Evolutionary conservation across 192 early-diverging fungal species (phyloP), one percentile per base, ranked within the genome.

Genomic region (Backusella parvicylindrica): DNA sequence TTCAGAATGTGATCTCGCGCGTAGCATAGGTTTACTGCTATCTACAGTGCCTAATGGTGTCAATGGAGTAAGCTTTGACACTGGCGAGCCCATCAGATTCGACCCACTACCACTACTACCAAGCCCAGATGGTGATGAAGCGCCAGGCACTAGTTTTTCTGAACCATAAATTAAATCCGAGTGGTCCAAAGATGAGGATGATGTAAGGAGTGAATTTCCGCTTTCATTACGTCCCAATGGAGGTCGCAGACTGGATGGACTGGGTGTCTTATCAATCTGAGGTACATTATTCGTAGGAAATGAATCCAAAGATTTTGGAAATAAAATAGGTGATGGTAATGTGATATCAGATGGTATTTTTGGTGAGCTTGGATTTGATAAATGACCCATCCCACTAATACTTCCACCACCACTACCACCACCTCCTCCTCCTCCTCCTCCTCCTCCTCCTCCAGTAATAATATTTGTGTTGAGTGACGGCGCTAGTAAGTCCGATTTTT

Each of bases 1-100:
- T 13, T 78, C 77, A 26, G 77, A 78, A 13, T 73, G 56, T 6
- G 77, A 78, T 13, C 77, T 38, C 16, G 77, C 49, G n/a, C 77
- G 63, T 13, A 71, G 53, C 77, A 78, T 78, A 8, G 64, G 35
- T 3, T 68, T 40, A 40, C 23, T 47, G 49, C 26, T 5, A 50
- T 75, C 74, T 15, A 21, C 41, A 50, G 74, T 68, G 6, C 31
- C 64, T 15, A 66, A 15, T 8, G 65, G 65, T 36, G 64, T 47
- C 23, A 37, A 21, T 21, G 74, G 74, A 6, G 74, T 41, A 2
- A 75, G 36, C 18, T 75, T 75, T 23, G 73, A 38, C 21, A 67
- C 64, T 2, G 64, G 49, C 1, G 21, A 50, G 38, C 53, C 68
- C 49, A 67, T 30, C 16, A 75, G 21, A 21, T 33, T 41, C 50